Conservation (phyloP, 257 asterid species). For the Solanum peruvianum region DNA sequence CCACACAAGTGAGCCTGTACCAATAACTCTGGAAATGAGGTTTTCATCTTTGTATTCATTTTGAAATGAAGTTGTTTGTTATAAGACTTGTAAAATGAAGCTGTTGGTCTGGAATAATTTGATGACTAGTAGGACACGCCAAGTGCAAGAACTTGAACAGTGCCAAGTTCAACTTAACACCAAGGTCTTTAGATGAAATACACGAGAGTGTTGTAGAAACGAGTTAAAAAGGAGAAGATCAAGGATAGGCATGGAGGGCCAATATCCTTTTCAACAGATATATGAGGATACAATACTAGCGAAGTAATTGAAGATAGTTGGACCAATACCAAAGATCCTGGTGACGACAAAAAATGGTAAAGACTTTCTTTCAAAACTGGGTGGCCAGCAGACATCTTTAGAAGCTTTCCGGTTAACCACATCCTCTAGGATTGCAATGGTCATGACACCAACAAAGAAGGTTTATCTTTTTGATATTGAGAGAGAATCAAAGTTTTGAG, state of each 20-base stretch:
- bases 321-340: background rate
- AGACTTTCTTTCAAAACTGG: background rate
- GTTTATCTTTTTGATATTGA: background rate
- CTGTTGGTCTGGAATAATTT: background rate
- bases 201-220: background rate
- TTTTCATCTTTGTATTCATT: background rate
- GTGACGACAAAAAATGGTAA: background rate
- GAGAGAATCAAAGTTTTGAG: background rate
- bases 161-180: background rate
- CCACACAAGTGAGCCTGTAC: background rate
- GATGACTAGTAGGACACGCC: background rate
- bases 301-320: background rate
- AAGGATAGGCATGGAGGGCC: background rate
- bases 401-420: background rate
- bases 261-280: background rate
- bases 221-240: background rate
- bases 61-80: background rate
- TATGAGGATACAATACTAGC: background rate
- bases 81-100: background rate
- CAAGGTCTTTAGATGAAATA: background rate
- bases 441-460: background rate
- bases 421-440: background rate
- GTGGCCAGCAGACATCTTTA: background rate
- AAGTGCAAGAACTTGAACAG: background rate
- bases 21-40: background rate